A percentile compares a stretch with the other conserved stretches of the same genome.
Conservation (phyloP, 1,284 basidiomycete genomes). For the Pascua sp. region DNA sequence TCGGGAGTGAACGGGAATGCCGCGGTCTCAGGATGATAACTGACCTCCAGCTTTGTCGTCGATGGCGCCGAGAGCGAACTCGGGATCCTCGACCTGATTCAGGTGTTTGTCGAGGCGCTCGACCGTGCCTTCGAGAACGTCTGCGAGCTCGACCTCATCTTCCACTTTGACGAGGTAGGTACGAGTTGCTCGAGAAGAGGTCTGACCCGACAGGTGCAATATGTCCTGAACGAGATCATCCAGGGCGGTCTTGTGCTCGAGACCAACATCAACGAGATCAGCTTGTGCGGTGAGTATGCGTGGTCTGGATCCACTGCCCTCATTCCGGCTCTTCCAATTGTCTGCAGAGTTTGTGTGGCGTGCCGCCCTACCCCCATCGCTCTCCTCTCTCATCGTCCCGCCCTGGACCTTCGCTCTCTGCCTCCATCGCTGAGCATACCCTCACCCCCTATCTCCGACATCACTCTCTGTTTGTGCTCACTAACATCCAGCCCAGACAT, state of each 20-base stretch:
- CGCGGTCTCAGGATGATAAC: neutral
- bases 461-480: too few species aligned
- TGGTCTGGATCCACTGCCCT: neutral
- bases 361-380: neutral
- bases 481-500: conserved; percentile 29
- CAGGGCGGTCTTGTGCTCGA: conserved; percentile 98
- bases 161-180: conserved; percentile 93
- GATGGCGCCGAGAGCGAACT: conserved; percentile 93
- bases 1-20: too few species aligned
- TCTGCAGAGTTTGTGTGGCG: too few species aligned
- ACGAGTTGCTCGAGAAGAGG: neutral
- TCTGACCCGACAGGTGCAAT: conserved; percentile 67
- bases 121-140: conserved; percentile 97
- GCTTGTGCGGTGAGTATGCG: conserved; percentile 61
- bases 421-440: too few species aligned
- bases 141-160: conserved; percentile 96
- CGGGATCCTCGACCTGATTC: conserved; percentile 93
- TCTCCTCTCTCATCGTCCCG: too few species aligned
- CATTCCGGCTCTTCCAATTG: too few species aligned
- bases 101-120: conserved; percentile 96
- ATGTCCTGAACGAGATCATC: conserved; percentile 90
- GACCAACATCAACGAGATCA: conserved; percentile 91
- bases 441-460: too few species aligned
- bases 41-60: conserved; percentile 67
- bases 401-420: too few species aligned